Base-by-base conservation (phyloP, 2,329 filamentous ascomycete genomes). In the Fusarium sp. region DNA sequence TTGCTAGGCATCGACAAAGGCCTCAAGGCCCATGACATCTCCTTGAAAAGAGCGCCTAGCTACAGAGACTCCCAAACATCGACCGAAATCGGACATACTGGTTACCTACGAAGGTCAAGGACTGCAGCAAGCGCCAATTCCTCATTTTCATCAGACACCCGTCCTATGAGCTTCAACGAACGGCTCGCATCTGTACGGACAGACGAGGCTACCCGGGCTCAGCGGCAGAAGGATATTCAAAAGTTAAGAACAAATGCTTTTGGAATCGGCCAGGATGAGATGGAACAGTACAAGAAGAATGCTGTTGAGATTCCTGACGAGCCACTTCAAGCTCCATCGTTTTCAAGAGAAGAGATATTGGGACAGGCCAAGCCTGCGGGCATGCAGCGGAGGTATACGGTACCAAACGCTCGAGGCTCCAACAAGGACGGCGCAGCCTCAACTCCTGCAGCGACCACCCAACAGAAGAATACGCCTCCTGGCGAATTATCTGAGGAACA, bases 1-100 rank as follows among this genome's bases (percentile, higher is more conserved):
- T 76, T 92, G 15, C 75, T 98, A 14, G 94, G 95, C 6, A 96
- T 98, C 60, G 93, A 97, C 76, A 96, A 96, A 73, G 93, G 92
- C 1, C 78, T 93, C 32, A 89, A 83, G 67, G 93, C 89, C 2
- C 86, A 86, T 55, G 92, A 97, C 68, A 82, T 98, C 29, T 97
- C 93, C 4, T 78, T 98, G 25, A 95, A 91, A 74, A 83, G 92
- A 64, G 87, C 91, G 4, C 81, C 87, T 3, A 82, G 78, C 53
- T 71, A 80, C 27, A 78, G 76, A 46, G 62, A 70, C 23, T 63
- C 54, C 21, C 60, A 61, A 52, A 57, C 48, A 37, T 53, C 61
- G 14, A 45, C 53, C 11, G 59, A 66, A 7, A 42, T 62, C 7
- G 47, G 53, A 9, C 67, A 69, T 13, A 59, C 55, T 31, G 77